Evolutionary conservation across 2,329 filamentous ascomycete species (phyloP), one percentile per base, ranked within the genome.

Genomic region (Acephala macrosclerotiorum): DNA sequence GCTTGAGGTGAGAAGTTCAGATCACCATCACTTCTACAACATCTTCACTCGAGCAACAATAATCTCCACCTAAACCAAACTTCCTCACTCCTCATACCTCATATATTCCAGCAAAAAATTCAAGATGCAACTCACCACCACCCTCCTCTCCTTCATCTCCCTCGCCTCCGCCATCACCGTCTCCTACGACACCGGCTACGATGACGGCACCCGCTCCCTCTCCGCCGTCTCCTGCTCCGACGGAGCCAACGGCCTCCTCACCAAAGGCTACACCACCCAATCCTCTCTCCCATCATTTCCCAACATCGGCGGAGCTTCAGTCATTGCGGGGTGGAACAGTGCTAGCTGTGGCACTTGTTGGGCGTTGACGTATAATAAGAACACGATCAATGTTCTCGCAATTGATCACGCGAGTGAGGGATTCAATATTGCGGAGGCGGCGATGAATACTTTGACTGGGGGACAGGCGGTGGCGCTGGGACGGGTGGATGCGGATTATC

Each of bases 121-220:
- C 65, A 83, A 74, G 61, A 84, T 84, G 82, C 80, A 82, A 74
- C 72, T 82, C 75, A 74, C 79, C 71, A 76, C 80, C 63, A 73
- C 75, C 71, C 72, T 81, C 73, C 74, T 83, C 68, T 72, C 79
- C 64, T 73, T 78, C 66, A 75, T 78, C 67, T 75, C 79, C 64
- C 75, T 75, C 64, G 80, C 80, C 71, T 68, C 60, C 7, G 71
- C 72, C 29, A 75, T 80, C 59, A 77, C 74, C 77, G 90, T 94
- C 74, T 90, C 89, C 70, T 95, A 89, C 79, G 91, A 94, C 79
- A 79, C 80, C 22, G 87, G 84, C 75, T 96, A 92, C 80, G 91
- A 94, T 75, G 80, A 89, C 68, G 76, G 76, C 55, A 70, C 71
- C 66, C 84, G 87, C 65, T 81, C 85, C 53, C 77, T 94, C 62